Evolutionary conservation across 345 rosid species (phyloP).

Genomic region (Hibiscus syriacus): DNA sequence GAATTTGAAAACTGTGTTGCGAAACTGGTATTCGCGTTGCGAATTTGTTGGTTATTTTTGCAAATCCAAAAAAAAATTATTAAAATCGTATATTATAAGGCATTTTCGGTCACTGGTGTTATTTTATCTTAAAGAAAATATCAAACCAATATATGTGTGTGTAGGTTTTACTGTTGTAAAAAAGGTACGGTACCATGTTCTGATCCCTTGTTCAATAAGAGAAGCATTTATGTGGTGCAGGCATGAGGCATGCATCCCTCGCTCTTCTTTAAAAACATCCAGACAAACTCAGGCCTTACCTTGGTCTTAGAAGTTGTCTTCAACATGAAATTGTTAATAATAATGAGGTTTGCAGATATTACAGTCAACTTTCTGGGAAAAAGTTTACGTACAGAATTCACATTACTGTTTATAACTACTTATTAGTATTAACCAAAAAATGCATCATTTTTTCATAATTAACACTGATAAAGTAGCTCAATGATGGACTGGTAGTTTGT

Average conservation of each 20-base stretch:
- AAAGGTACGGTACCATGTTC: constrained; percentile 1
- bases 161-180: neutral
- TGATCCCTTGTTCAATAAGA: constrained; percentile 3
- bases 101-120: too few species aligned
- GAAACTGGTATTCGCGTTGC: too few species aligned
- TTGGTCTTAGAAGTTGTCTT: neutral
- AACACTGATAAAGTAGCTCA: too few species aligned
- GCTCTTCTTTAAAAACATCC: constrained; percentile 15
- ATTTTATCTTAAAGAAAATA: too few species aligned
- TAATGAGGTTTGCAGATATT: neutral
- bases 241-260: constrained; percentile 9
- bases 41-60: too few species aligned
- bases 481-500: too few species aligned
- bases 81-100: too few species aligned
- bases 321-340: neutral
- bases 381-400: neutral
- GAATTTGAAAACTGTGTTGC: too few species aligned
- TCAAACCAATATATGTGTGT: too few species aligned
- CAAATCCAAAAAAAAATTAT: too few species aligned
- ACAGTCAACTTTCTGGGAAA: neutral
- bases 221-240: constrained; percentile 22
- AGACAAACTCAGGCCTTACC: neutral
- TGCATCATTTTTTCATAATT: too few species aligned
- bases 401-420: neutral
- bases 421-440: too few species aligned